Evolutionary conservation across 352 stramenopile species (phyloP), one percentile per base, ranked within the genome.

Genomic region (Blastocystis sp.): DNA sequence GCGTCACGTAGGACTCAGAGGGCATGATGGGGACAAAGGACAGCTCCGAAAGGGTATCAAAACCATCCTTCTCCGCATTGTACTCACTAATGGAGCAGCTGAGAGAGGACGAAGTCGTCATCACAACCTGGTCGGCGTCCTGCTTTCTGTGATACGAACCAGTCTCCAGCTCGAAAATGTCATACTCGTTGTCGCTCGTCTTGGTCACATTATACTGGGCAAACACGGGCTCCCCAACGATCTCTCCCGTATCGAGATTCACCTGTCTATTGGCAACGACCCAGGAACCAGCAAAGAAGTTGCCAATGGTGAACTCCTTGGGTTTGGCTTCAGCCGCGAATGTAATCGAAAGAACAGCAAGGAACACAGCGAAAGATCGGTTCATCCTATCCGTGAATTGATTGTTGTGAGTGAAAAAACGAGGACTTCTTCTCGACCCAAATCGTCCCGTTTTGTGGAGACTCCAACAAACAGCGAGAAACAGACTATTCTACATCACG

Each of bases 181-280:
- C 66, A 61, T 77, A 77, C 41, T 56, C 66, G 28, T 77, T 59
- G 10, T 77, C 66, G 66, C 60, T 60, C 43, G 66, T 77, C 66
- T 77, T 77, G 14, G 66, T 77, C 4, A 77, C 66, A 61, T 77
- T 77, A 21, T 60, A 77, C 41, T 77, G 66, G 17, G 28, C 11
- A 40, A 77, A 38, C 14, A 60, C 66, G 2, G 23, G 23, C 14
- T 77, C 66, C 21, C 43, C 45, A 11, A 77, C 23, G 4, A 77
- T 17, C 9, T 77, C 41, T n/a, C 66, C 66, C 4, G 66, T 77
- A 2, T 56, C 28, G 21, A 77, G 9, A 61, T 61, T 43, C 14
- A 77, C 28, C 41, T 60, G 34, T 48, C 43, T 56, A 17, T 77
- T 61, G 21, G 66, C 41, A 17, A 77, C 23, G 9, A 77, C n/a